These are phyloP conservation scores for Amaranthus tricolor DNA, from an alignment of 179 eudicot genomes.

Conservation along the genomic window DNA sequence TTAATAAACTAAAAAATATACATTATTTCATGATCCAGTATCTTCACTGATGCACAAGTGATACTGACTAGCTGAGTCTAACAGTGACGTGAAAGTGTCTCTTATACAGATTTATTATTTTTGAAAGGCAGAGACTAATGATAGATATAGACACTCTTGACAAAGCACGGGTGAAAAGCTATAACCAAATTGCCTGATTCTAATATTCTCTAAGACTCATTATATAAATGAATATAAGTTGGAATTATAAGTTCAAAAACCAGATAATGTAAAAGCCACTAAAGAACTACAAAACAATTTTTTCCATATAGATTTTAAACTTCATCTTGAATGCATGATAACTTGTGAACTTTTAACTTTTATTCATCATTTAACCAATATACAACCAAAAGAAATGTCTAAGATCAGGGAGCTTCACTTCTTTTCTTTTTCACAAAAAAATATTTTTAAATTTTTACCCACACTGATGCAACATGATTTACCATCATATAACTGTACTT, in stretches of 20 bases:
- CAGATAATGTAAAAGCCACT: neutral
- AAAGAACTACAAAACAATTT: neutral
- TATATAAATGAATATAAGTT: neutral
- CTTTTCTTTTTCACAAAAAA: no score
- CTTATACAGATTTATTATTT: neutral
- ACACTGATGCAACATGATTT: neutral
- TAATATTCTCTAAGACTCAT: neutral
- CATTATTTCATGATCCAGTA: neutral
- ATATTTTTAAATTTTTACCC: neutral
- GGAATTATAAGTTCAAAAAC: neutral
- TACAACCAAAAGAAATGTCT: constrained; percentile 6
- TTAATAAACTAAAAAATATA: neutral
- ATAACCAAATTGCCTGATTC: neutral
- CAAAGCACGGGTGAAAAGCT: neutral
- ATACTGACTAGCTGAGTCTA: neutral
- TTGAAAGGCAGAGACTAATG: neutral
- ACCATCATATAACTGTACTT: neutral
- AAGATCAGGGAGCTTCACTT: neutral
- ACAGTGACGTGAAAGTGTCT: neutral
- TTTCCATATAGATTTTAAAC: neutral
- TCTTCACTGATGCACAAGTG: neutral
- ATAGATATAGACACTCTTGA: neutral
- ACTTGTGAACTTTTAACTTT: neutral
- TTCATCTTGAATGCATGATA: neutral
- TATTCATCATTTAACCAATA: neutral